phyloP scores from a whole-genome alignment of 305 asterid genomes.

The Fraxinus platypoda region DNA sequence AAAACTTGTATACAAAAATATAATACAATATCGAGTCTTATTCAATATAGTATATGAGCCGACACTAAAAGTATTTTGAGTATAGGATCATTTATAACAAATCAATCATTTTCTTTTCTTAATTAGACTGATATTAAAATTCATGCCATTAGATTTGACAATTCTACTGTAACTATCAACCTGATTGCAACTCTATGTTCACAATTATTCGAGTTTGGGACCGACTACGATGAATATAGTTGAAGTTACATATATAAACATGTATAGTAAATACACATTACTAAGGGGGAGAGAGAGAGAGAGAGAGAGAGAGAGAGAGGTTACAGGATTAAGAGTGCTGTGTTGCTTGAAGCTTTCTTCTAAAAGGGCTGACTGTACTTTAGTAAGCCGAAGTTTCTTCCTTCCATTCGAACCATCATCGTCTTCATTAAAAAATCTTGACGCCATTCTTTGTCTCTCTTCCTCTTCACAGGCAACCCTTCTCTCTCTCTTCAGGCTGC shows the following conservation, averaged over 20 bases:
- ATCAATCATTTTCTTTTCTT: not conserved
- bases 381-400: conserved; percentile 80
- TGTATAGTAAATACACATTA: not conserved
- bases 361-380: conserved; percentile 79
- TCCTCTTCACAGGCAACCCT: conserved; percentile 64
- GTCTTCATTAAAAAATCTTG: conserved; percentile 66
- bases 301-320: not conserved
- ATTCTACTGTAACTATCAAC: not conserved
- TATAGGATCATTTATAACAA: not conserved
- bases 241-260: not conserved
- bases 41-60: no score
- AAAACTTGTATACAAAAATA: no score
- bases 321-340: conserved; percentile 91
- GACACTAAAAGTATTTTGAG: no score
- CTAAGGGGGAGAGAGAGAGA: no score
- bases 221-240: not conserved
- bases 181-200: not conserved
- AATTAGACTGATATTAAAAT: not conserved
- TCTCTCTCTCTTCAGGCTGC: conserved; percentile 80
- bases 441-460: conserved; percentile 50
- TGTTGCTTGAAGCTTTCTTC: conserved; percentile 89
- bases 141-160: not conserved
- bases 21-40: no score
- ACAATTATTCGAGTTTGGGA: not conserved
- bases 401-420: conserved; percentile 72